These are phyloP conservation scores for Rhizopus arrhizus DNA, from an alignment of 371 early-diverging fungal genomes.

Conservation along the genomic window DNA sequence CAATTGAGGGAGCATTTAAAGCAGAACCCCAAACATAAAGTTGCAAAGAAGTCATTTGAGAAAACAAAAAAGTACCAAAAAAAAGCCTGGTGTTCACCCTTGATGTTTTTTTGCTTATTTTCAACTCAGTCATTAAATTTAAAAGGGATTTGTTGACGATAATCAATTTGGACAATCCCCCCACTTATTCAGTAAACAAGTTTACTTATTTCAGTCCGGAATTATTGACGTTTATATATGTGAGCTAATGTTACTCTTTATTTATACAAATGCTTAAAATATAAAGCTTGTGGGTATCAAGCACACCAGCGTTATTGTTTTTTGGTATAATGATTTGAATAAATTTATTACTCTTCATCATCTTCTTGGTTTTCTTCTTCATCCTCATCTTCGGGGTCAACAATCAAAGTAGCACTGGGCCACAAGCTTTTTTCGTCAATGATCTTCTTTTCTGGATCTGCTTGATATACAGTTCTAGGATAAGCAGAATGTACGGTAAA, in stretches of 20 bases:
- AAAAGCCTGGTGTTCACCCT: constrained; percentile 5
- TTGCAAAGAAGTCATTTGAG: constrained; percentile 35
- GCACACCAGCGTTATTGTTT: not conserved
- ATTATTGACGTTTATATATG: too few relatives aligned
- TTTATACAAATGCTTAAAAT: not conserved
- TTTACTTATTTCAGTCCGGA: too few relatives aligned
- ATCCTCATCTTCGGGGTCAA: constrained; percentile 58
- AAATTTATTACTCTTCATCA: not conserved
- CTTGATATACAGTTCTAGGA: constrained; percentile 65
- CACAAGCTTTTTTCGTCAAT: constrained; percentile 58
- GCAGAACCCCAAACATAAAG: constrained; percentile 64
- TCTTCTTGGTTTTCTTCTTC: constrained; percentile 2
- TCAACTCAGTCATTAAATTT: not conserved
- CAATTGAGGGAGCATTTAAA: constrained; percentile 62
- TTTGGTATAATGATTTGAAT: not conserved
- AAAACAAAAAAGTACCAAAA: constrained; percentile 6
- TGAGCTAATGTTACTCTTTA: too few relatives aligned
- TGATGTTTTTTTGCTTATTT: not conserved
- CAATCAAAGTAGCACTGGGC: constrained; percentile 72
- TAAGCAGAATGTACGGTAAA: constrained; percentile 77
- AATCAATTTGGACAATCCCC: too few relatives aligned
- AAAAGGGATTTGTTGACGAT: too few relatives aligned
- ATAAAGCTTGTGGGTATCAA: not conserved
- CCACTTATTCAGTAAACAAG: too few relatives aligned
- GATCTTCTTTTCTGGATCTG: constrained; percentile 29